These are phyloP conservation scores for Taphrina wiesneri DNA, from an alignment of 1,139 yeast species.

Conservation along the genomic window DNA sequence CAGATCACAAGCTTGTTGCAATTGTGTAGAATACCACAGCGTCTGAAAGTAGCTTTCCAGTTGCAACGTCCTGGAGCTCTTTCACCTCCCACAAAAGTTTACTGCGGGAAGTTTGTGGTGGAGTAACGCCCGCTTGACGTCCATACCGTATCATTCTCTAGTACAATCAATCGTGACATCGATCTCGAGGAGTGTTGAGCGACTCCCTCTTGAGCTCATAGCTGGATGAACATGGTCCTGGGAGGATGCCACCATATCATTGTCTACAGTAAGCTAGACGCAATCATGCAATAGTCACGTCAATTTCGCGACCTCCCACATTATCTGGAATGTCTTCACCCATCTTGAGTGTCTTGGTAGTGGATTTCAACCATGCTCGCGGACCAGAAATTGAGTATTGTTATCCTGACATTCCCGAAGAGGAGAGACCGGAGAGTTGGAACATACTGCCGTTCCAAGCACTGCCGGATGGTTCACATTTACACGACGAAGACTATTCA, in stretches of 20 bases:
- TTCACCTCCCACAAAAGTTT: background rate
- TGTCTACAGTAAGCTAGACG: background rate
- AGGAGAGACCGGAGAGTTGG: slow-evolving; percentile 68
- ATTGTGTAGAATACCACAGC: background rate
- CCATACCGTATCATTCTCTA: background rate
- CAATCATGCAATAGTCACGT: background rate
- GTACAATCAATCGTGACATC: background rate
- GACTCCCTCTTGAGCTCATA: too few relatives aligned
- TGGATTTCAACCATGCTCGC: slow-evolving; percentile 88
- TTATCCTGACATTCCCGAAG: slow-evolving; percentile 43
- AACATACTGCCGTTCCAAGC: slow-evolving; percentile 93
- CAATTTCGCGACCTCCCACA: background rate
- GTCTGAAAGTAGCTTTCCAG: background rate
- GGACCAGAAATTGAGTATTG: slow-evolving; percentile 97
- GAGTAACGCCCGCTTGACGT: background rate
- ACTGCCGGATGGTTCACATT: slow-evolving; percentile 91
- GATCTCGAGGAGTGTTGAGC: too few relatives aligned
- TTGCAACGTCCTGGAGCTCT: background rate
- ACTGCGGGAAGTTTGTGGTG: background rate
- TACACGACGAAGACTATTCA: slow-evolving; percentile 87
- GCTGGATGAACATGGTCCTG: background rate
- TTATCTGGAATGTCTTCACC: slow-evolving; percentile 40
- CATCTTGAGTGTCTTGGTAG: slow-evolving; percentile 82
- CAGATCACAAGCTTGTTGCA: background rate
- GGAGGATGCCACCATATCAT: background rate